Base-by-base conservation (phyloP, 306 rosid genomes). In the Lotus japonicus region DNA sequence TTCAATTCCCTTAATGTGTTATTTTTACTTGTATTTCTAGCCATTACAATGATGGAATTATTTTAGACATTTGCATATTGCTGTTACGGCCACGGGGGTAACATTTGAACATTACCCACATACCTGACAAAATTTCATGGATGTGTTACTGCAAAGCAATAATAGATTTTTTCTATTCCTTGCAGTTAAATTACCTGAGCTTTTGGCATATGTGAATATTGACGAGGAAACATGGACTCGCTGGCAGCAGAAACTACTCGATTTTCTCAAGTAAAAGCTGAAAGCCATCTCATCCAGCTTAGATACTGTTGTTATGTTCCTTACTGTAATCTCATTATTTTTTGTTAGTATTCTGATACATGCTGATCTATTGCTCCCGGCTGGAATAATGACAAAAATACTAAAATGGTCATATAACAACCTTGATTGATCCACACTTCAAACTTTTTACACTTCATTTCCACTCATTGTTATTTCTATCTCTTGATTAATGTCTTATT, bases 161-260 rank as follows among this genome's bases (percentile, higher is more conserved):
- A 10, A 65, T 67, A 36, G 13, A 55, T 39, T 70, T 16, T 56
- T 83, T 79, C 45, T 87, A 84, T 71, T 78, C 70, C 64, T 77
- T 83, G 85, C 95, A 94, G 99, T 94, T 51, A 94, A 90, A 80
- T 77, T 94, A 73, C 99, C 97, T 7, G 99, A 88, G 89, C 90
- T 94, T 74, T 81, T 94, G 85, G 85, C 85, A 12, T 90, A 82
- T 81, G 97, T 87, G 60, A 90, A 78, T 78, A 88, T 94, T 9
- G 99, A 94, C 80, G 99, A 94, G 83, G 99, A 90, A 81, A 81
- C 97, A 9, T 64, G 74, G 81, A 81, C 69, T 72, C 82, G 75
- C 74, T 78, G 90, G 81, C 99, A 94, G 75, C 95, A 77, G 85
- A 83, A 79, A 79, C 63, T 94, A 48, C 74, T 81, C 6, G 95